Evolutionary conservation across 2,329 filamentous ascomycete species (phyloP).

Genomic region (Clarireedia monteithiana): DNA sequence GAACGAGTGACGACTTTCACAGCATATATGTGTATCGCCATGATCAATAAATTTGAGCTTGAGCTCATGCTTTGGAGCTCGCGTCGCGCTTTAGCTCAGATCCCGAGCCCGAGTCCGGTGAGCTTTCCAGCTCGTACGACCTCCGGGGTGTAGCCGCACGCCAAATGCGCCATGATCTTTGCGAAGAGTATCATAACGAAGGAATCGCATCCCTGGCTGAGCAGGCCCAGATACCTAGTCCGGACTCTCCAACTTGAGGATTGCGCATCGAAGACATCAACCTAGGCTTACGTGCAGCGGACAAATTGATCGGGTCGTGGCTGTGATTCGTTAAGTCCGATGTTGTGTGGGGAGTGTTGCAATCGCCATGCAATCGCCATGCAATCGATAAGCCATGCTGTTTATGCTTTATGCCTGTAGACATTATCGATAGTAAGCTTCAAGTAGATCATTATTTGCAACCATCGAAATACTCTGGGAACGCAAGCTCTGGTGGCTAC

Average conservation of each 20-base stretch:
- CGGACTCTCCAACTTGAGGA: background rate
- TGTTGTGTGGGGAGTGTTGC: too few species aligned
- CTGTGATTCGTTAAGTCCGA: too few species aligned
- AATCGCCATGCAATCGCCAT: too few species aligned
- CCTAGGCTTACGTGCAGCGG: too few species aligned
- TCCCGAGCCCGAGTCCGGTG: constrained; percentile 3
- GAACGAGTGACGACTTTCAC: background rate
- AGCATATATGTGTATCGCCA: background rate
- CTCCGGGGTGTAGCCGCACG: constrained; percentile 3
- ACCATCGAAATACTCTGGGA: background rate
- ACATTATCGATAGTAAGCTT: too few species aligned
- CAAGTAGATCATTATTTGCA: too few species aligned
- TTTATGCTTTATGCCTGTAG: too few species aligned
- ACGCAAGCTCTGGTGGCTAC: background rate
- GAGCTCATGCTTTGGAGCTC: background rate
- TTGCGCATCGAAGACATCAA: too few species aligned
- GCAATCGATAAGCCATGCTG: too few species aligned
- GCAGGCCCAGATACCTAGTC: background rate
- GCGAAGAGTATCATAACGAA: background rate
- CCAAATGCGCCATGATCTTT: background rate
- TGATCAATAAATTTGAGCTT: background rate
- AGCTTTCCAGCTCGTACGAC: background rate
- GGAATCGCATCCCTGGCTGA: background rate
- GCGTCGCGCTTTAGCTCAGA: constrained; percentile 1
- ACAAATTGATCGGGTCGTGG: too few species aligned